A percentile compares a stretch with the other conserved stretches of the same genome.
Conservation (phyloP, 495 filamentous ascomycete genomes). For the Tuber indicum region DNA sequence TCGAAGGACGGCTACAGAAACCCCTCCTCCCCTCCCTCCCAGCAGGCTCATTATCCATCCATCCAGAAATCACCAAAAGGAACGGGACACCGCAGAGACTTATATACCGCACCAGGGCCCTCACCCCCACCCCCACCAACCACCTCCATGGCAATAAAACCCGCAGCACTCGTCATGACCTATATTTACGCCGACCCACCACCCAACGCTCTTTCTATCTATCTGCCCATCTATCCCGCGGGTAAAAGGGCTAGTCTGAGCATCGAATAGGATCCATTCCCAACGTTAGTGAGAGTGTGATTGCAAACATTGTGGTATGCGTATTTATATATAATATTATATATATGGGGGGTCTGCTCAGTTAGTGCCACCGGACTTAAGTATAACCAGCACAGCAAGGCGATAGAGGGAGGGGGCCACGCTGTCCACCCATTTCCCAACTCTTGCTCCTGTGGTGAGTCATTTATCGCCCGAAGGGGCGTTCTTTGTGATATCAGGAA, state of each 20-base stretch:
- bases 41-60: background rate
- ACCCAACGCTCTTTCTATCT: background rate
- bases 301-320: background rate
- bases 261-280: background rate
- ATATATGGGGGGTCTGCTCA: background rate
- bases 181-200: background rate
- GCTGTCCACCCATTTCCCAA: background rate
- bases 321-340: background rate
- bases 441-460: background rate
- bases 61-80: background rate
- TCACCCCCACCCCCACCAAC: background rate
- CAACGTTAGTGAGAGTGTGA: background rate
- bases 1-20: background rate
- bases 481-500: background rate
- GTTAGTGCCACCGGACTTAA: background rate
- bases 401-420: background rate
- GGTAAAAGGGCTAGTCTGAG: background rate
- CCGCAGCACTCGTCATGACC: background rate
- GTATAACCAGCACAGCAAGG: background rate
- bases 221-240: background rate
- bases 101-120: conserved; percentile 3
- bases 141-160: background rate
- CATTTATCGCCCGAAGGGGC: background rate
- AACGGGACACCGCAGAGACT: background rate
- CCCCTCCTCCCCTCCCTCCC: background rate